Base-by-base conservation (phyloP, 2,329 filamentous ascomycete species). In the Aspergillus fischeri region DNA sequence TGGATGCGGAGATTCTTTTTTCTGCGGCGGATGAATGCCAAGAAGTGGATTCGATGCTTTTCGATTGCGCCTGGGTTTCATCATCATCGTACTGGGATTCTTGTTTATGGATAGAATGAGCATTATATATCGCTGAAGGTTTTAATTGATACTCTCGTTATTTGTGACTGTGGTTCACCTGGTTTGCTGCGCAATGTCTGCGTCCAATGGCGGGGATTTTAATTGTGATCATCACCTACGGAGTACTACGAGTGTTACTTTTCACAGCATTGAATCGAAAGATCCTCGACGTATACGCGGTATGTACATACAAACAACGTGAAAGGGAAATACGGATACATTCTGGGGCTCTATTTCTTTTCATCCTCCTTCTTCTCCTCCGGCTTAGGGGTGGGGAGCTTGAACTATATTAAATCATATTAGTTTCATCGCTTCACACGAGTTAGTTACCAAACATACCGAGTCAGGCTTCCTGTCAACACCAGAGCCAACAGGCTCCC, bases 321-420 rank as follows among this genome's bases (percentile, higher is more conserved):
- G 58, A 64, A 69, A 69, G 57, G 56, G 60, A 66, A 66, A 67
- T 72, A 68, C 67, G 66, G 65, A 63, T 72, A 73, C 74, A 76
- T 64, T 54, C 57, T 47, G 57, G 6, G 41, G 54, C 60, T 72
- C 78, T 91, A 93, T 82, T 97, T 96, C 88, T 97, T 96, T 68
- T 89, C 42, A 24, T 45, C 85, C 78, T 93, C 90, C 74, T 89
- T 87, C 81, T 91, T 91, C 70, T 91, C 88, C 79, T 99, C 94
- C 4, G 94, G 93, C 81, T 97, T 96, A 53, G 94, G 90, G 51
- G 90, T 96, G 28, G 95, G 94, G 62, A 99, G 82, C 80, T 96
- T 96, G 83, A 97, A 97, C 73, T 87, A 65, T 61, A 57, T 20
- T 32, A 8, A n/a, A 41, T 52, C 11, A 49, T 51, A 53, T 49